Evolutionary conservation across 768 basidiomycete genomes (phyloP).

Genomic region (Pleurotus ostreatus): DNA sequence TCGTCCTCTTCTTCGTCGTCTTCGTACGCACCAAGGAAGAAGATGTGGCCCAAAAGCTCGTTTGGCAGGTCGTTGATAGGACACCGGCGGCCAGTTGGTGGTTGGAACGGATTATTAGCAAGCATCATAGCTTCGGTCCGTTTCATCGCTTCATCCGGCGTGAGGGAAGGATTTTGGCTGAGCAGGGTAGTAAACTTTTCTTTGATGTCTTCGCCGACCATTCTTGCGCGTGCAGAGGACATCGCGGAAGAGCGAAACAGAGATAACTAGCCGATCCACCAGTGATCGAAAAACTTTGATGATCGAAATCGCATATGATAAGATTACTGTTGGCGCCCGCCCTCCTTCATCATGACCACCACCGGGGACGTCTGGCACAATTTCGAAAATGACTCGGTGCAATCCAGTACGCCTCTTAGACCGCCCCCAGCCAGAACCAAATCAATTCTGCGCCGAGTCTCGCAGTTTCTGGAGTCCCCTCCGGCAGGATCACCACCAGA

Average conservation of each 20-base stretch:
- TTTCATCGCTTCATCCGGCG: constrained; percentile 25
- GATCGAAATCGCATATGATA: no score
- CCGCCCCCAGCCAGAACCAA: no score
- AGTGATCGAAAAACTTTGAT: no score
- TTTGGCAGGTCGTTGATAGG: constrained; percentile 51
- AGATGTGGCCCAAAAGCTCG: constrained; percentile 55
- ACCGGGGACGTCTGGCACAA: no score
- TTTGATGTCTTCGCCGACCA: neutral
- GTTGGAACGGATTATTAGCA: constrained; percentile 43
- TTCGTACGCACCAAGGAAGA: constrained; percentile 39
- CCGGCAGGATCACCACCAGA: no score
- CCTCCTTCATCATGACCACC: no score
- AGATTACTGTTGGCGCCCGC: no score
- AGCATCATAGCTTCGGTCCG: constrained; percentile 32
- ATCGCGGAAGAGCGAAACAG: neutral
- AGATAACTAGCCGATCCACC: no score
- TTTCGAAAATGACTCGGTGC: no score
- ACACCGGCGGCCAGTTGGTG: constrained; percentile 39
- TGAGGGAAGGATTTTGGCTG: constrained; percentile 20
- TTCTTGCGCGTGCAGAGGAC: neutral
- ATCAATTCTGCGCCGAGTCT: no score
- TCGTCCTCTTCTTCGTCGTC: constrained; percentile 29
- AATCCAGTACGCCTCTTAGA: no score
- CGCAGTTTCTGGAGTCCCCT: no score
- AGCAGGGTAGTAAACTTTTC: neutral